Percentiles rank a stretch among this genome's conserved stretches.
phyloP scores from a whole-genome alignment of 306 rosid species.

The Morella rubra region DNA sequence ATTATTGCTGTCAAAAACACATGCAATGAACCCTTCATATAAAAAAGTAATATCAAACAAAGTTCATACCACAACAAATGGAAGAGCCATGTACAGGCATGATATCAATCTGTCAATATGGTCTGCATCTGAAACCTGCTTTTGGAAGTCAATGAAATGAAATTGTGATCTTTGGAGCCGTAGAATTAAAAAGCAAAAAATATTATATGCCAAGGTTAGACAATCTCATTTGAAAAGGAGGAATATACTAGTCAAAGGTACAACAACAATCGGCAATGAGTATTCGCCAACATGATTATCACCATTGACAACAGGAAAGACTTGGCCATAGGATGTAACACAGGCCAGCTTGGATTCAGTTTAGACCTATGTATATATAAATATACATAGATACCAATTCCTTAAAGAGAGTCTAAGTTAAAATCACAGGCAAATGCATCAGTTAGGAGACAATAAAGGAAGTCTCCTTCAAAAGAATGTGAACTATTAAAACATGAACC shows the following conservation, averaged over 20 bases:
- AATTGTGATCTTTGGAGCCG: constrained; percentile 1
- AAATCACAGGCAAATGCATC: not conserved
- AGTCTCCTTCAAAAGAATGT: not conserved
- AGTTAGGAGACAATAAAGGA: not conserved
- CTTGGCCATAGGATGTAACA: not conserved
- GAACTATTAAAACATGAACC: not conserved
- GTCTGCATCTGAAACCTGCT: constrained; percentile 87
- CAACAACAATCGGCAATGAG: not conserved
- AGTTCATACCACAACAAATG: constrained; percentile 80
- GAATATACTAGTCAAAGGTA: not conserved
- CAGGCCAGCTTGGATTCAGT: no score
- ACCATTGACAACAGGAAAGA: not conserved
- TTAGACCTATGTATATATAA: no score
- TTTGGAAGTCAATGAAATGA: constrained; percentile 15
- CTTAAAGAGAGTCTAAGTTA: not conserved
- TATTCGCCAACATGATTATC: not conserved
- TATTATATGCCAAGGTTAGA: not conserved
- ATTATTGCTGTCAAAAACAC: constrained; percentile 17
- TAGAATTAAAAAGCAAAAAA: not conserved
- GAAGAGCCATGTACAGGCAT: constrained; percentile 90
- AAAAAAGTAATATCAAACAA: constrained; percentile 7
- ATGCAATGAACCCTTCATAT: constrained; percentile 2
- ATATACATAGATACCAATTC: not conserved
- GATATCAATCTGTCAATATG: constrained; percentile 92
- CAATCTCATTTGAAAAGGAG: not conserved